Evolutionary conservation across 2,329 filamentous ascomycete genomes (phyloP).

Genomic region (Neophaeococcomyces aloes): DNA sequence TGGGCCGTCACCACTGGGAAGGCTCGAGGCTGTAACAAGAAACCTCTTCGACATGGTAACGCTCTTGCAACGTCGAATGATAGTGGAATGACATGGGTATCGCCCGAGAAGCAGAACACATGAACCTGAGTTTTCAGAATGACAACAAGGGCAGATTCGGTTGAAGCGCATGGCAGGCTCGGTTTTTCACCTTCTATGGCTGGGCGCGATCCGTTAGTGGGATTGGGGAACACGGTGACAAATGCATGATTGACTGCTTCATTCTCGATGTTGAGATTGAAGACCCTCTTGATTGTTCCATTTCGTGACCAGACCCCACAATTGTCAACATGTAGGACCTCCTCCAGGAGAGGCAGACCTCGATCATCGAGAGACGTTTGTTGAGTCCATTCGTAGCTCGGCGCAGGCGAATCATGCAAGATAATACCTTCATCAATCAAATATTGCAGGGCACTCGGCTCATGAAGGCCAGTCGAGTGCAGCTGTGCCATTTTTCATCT

Average conservation of each 20-base stretch:
- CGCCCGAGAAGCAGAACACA: conserved; percentile 79
- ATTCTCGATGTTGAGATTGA: conserved; percentile 75
- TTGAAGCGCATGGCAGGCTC: background rate
- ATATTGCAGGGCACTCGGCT: conserved; percentile 72
- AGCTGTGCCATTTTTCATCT: conserved; percentile 65
- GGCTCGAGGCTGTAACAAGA: conserved; percentile 71
- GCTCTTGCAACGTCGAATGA: conserved; percentile 89
- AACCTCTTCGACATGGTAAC: conserved; percentile 68
- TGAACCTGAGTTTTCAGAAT: conserved; percentile 88
- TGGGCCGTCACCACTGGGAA: background rate
- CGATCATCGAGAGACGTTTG: conserved; percentile 27
- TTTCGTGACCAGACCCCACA: conserved; percentile 85
- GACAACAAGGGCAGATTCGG: conserved; percentile 56
- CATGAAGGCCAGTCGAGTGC: conserved; percentile 81
- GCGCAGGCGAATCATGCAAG: conserved; percentile 52
- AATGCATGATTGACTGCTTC: conserved; percentile 79
- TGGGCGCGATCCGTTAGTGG: background rate
- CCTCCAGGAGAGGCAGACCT: conserved; percentile 54
- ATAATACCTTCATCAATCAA: conserved; percentile 72
- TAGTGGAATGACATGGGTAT: conserved; percentile 80
- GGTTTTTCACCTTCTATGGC: background rate
- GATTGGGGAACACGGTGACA: conserved; percentile 64
- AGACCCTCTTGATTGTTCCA: conserved; percentile 72
- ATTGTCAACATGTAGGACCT: conserved; percentile 63
- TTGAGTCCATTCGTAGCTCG: conserved; percentile 60